A percentile compares a stretch with the other conserved stretches of the same genome.
These are phyloP conservation scores for Strobilomyces echinocephalus DNA, from an alignment of 768 basidiomycete genomes.

Conservation along the genomic window DNA sequence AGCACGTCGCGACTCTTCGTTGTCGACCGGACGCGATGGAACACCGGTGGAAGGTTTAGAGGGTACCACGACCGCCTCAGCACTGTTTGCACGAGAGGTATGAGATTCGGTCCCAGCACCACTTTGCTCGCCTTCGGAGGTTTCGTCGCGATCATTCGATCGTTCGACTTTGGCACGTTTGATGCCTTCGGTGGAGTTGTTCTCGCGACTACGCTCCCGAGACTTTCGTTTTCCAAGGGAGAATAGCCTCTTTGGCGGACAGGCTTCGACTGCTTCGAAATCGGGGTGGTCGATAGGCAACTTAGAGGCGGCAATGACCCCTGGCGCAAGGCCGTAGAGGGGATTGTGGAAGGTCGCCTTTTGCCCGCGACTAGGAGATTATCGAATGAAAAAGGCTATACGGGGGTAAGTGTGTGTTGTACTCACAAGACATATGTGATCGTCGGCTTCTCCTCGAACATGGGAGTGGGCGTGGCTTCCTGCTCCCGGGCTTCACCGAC, in stretches of 20 bases:
- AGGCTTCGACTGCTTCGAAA: slow-evolving; percentile 52
- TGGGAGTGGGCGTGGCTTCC: slow-evolving; percentile 35
- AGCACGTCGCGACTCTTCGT: slow-evolving; percentile 6
- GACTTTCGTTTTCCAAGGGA: slow-evolving; percentile 26
- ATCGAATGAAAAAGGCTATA: neutral
- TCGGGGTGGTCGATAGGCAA: slow-evolving; percentile 63
- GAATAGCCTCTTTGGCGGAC: slow-evolving; percentile 57
- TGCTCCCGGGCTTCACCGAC: slow-evolving; percentile 32
- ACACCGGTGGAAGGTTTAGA: slow-evolving; percentile 1
- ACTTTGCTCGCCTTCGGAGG: slow-evolving; percentile 17
- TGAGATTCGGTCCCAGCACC: neutral
- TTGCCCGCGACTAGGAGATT: slow-evolving; percentile 56
- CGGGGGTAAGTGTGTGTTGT: neutral
- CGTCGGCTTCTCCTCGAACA: slow-evolving; percentile 51
- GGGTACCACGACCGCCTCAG: slow-evolving; percentile 2
- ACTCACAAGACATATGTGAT: slow-evolving; percentile 74
- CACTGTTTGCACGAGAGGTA: neutral
- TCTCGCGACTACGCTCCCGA: slow-evolving; percentile 23
- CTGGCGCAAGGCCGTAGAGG: slow-evolving; percentile 48
- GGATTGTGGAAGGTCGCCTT: slow-evolving; percentile 62
- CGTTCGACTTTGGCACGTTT: slow-evolving; percentile 15
- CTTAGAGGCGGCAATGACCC: slow-evolving; percentile 37
- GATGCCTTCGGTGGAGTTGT: neutral
- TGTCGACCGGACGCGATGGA: neutral
- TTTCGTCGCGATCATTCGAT: slow-evolving; percentile 1